Conservation (phyloP, 176 grass and related monocot genomes). For the Saccharum spontaneum region DNA sequence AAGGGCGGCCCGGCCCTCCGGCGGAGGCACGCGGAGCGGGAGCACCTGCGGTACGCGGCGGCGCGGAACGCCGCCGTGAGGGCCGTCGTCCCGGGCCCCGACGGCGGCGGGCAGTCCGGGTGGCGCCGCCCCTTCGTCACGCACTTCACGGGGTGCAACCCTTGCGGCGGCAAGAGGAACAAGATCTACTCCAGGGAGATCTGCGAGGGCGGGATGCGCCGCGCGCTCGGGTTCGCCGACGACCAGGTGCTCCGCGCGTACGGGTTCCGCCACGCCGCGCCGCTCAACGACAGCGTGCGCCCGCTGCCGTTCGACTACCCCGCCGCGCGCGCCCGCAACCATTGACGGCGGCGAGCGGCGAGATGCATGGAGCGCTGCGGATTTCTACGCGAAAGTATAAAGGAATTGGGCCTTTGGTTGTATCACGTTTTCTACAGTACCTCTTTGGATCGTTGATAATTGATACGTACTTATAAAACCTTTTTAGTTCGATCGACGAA, state of each 20-base stretch:
- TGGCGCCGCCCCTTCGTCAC: constrained; percentile 69
- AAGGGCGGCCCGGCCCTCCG: not conserved
- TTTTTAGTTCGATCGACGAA: not conserved
- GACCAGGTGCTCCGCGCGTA: constrained; percentile 78
- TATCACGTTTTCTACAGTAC: not conserved
- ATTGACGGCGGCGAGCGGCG: not conserved
- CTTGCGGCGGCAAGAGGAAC: constrained; percentile 60
- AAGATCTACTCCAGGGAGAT: constrained; percentile 45
- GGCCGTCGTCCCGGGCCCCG: constrained; percentile 1
- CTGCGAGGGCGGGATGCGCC: constrained; percentile 71
- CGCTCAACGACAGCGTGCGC: constrained; percentile 35
- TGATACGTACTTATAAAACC: not conserved
- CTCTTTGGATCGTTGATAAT: not conserved
- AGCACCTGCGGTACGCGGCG: constrained; percentile 41
- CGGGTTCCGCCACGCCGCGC: constrained; percentile 55
- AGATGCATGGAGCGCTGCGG: not conserved
- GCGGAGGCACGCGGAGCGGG: constrained; percentile 58
- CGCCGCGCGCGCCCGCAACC: not conserved
- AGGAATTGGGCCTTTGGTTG: not conserved
- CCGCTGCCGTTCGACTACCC: constrained; percentile 72
- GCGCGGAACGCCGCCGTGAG: constrained; percentile 29
- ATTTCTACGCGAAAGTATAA: not conserved
- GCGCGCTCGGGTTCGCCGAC: constrained; percentile 73
- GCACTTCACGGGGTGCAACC: constrained; percentile 82
- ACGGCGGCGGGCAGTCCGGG: constrained; percentile 27